phyloP scores from a whole-genome alignment of 129 eudicot species.

The Ambrosia artemisiifolia region DNA sequence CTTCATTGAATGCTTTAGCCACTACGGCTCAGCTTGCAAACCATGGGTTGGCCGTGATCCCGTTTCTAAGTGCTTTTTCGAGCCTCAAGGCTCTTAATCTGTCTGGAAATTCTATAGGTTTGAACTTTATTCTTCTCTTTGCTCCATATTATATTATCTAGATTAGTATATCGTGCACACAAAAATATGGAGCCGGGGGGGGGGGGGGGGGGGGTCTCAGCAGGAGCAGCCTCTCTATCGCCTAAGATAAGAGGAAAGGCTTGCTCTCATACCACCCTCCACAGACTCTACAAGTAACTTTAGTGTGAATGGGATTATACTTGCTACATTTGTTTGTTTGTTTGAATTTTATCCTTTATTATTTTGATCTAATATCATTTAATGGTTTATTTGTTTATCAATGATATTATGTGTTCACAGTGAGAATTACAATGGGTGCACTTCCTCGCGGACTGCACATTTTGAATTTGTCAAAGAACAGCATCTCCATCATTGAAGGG shows the following conservation, averaged over 20 bases:
- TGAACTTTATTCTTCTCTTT: background rate
- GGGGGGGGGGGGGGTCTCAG: too few relatives aligned
- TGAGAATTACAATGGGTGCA: conserved; percentile 89
- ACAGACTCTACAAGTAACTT: too few relatives aligned
- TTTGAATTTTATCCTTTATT: background rate
- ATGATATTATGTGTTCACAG: conserved; percentile 36
- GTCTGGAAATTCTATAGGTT: conserved; percentile 95
- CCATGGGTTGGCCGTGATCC: conserved; percentile 87
- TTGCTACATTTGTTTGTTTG: too few relatives aligned
- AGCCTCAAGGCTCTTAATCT: conserved; percentile 82
- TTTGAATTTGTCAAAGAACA: conserved; percentile 80
- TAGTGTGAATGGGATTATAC: too few relatives aligned
- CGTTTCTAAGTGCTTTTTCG: conserved; percentile 76
- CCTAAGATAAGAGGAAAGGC: too few relatives aligned
- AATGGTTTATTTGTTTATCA: background rate
- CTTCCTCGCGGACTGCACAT: conserved; percentile 95
- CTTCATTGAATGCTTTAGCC: conserved; percentile 64
- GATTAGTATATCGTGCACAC: too few relatives aligned
- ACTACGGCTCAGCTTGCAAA: conserved; percentile 80
- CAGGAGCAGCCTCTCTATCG: too few relatives aligned
- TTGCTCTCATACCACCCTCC: too few relatives aligned
- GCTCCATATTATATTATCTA: too few relatives aligned
- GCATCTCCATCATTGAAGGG: conserved; percentile 86
- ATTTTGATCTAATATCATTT: background rate
- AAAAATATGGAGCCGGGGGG: too few relatives aligned